Base-by-base conservation (phyloP, 768 basidiomycete species). In the Trichaptum fuscoviolaceum region DNA sequence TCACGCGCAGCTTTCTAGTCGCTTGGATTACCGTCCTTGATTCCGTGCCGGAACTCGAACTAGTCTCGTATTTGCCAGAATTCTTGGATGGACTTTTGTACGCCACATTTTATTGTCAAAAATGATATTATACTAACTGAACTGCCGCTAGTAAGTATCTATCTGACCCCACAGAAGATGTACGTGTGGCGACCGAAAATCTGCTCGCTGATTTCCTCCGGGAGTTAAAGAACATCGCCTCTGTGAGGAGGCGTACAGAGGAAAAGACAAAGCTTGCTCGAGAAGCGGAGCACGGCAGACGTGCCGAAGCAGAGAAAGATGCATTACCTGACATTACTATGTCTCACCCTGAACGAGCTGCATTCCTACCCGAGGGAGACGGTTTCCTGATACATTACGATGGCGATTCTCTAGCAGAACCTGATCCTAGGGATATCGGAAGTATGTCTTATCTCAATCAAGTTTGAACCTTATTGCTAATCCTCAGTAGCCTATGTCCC, bases 11-110 rank as follows among this genome's bases (percentile, higher is more conserved):
- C 75, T 99, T 95, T 75, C 85, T 99, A n/a, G 93, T 97, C 35
- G 91, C 92, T 1, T 99, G 97, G 97, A 93, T 99, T 67, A 93
- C 86, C 58, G 92, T 97, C 4, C 84, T 99, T 59, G 95, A 98
- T 73, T 96, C 95, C 23, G 93, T 99, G 4, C 97, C 97, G 12
- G 97, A 99, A 73, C 81, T 99, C 64, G 96, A 99, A 75, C 84
- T 99, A 59, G 91, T 99, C 60, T 89, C 93, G 27, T 97, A 93
- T 78, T 85, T 99, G 35, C 97, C 97, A 0, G 91, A 97, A 72
- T 96, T 99, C 74, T 77, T 99, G 63, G 95, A 98, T 68, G 96
- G 95, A 1, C 84, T 99, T 57, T 73, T 99, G 93, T 95, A 70
- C 78, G 91, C 30, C 80, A 26, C n/a, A 52, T 70, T 58, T 58